Conservation (phyloP, 139 green algal species). For the Chlorella sp. region DNA sequence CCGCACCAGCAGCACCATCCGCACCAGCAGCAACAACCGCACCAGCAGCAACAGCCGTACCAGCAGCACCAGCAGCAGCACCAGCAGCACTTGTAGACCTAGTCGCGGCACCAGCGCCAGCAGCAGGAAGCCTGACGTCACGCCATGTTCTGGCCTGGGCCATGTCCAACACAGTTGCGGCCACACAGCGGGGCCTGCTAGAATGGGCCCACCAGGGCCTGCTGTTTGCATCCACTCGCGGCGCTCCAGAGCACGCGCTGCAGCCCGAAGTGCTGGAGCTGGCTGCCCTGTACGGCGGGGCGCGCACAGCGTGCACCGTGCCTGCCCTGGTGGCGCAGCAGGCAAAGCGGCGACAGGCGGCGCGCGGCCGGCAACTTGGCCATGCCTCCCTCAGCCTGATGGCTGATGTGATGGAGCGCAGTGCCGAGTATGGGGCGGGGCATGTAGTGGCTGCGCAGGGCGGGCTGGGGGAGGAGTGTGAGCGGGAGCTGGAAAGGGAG, state of each 20-base stretch:
- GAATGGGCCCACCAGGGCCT: constrained; percentile 53
- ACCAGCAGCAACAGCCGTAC: not conserved
- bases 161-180: constrained; percentile 60
- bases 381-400: not conserved
- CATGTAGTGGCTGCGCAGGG: constrained; percentile 22
- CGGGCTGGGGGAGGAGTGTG: constrained; percentile 57
- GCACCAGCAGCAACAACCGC: not conserved
- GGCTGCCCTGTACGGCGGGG: constrained; percentile 21
- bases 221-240: constrained; percentile 45
- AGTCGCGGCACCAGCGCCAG: too few species aligned
- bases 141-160: constrained; percentile 58
- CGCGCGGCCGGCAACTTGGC: not conserved
- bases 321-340: constrained; percentile 9
- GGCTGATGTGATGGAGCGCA: not conserved
- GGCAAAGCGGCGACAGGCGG: not conserved
- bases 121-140: not conserved
- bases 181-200: constrained; percentile 45
- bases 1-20: not conserved
- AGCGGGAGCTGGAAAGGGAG: constrained; percentile 60
- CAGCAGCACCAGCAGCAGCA: not conserved
- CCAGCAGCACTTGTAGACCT: too few species aligned
- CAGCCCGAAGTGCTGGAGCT: constrained; percentile 53
- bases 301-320: not conserved
- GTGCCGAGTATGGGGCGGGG: not conserved
- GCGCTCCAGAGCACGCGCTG: constrained; percentile 35